phyloP scores from a whole-genome alignment of 352 stramenopile species.

The Thalassiosira hispida region DNA sequence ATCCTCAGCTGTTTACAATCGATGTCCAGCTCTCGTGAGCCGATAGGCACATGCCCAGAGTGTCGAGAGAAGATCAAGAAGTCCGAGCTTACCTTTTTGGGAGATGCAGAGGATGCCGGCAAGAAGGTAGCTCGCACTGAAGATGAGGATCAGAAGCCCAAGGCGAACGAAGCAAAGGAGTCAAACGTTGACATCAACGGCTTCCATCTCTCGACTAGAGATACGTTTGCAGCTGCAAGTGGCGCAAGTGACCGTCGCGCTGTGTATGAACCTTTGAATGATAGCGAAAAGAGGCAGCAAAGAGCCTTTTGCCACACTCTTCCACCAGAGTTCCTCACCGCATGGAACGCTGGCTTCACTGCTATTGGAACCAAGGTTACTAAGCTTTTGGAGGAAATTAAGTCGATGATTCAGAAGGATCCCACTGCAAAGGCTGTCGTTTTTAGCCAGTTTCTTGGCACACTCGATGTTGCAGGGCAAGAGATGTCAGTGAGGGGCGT shows the following conservation, averaged over 20 bases:
- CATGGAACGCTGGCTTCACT: conserved; percentile 7
- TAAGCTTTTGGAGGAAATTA: conserved; percentile 41
- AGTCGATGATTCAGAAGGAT: conserved; percentile 39
- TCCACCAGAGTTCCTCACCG: conserved; percentile 19
- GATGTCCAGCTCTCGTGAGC: conserved; percentile 20
- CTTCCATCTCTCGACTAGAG: conserved; percentile 23
- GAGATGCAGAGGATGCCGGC: conserved; percentile 28
- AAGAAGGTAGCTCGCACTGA: neutral
- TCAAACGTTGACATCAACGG: conserved; percentile 26
- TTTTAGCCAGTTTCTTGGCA: conserved; percentile 55
- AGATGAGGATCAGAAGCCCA: conserved; percentile 1
- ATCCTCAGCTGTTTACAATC: conserved; percentile 27
- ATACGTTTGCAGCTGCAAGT: conserved; percentile 8
- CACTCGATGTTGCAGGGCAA: conserved; percentile 46
- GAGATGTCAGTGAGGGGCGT: conserved; percentile 31
- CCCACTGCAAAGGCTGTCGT: conserved; percentile 54
- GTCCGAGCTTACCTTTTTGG: conserved; percentile 39
- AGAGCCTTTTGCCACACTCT: conserved; percentile 25
- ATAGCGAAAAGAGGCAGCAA: conserved; percentile 15
- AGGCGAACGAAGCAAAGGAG: conserved; percentile 11
- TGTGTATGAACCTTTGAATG: neutral
- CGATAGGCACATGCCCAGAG: neutral
- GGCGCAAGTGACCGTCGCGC: conserved; percentile 8
- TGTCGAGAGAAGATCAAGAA: conserved; percentile 28
- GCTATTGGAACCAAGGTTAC: conserved; percentile 31